Base-by-base conservation (phyloP, 306 rosid species). In the Notholithocarpus densiflorus region DNA sequence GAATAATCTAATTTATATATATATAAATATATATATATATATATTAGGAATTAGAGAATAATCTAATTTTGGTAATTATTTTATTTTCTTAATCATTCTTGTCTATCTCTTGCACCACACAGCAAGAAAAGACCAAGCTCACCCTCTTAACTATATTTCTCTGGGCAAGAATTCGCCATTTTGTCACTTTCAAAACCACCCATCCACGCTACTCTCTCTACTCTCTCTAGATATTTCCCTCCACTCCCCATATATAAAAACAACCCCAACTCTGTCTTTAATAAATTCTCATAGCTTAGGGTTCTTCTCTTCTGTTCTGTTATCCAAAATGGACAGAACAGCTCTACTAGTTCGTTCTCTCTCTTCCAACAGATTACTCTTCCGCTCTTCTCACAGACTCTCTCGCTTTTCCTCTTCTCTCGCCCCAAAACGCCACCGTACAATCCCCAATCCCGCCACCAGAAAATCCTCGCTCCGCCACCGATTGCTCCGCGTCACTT, bases 341-440 rank as follows among this genome's bases (percentile, higher is more conserved):
- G 85, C 91, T 64, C 86, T 95, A 29, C 89, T 93, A 40, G 12
- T 40, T 34, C 97, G 98, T 54, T 89, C 91, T 76, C 79, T 90
- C 21, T 81, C 88, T 23, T 81, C 84, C 82, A 84, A 73, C 43
- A 78, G 91, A 66, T 59, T 87, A 79, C 82, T 85, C 68, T 86
- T 82, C 81, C 94, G 91, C 72, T 85, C 87, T 5, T 56, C 87
- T 31, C 83, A n/a, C 77, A 37, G 65, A 0, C 76, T 66, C 34
- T 37, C 79, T 59, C 61, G 75, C 23, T 6, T 62, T 6, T 27
- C 85, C 0, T 73, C 85, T 0, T 71, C 89, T n/a, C 74, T 68
- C 37, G 77, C 82, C 65, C 59, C 78, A 4, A 21, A 75, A 24
- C 74, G 51, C 57, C 82, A 69, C 56, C 82, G 79, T 40, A 31